Evolutionary conservation across 306 rosid species (phyloP), one percentile per base, ranked within the genome.

Genomic region (Begonia peltatifolia): DNA sequence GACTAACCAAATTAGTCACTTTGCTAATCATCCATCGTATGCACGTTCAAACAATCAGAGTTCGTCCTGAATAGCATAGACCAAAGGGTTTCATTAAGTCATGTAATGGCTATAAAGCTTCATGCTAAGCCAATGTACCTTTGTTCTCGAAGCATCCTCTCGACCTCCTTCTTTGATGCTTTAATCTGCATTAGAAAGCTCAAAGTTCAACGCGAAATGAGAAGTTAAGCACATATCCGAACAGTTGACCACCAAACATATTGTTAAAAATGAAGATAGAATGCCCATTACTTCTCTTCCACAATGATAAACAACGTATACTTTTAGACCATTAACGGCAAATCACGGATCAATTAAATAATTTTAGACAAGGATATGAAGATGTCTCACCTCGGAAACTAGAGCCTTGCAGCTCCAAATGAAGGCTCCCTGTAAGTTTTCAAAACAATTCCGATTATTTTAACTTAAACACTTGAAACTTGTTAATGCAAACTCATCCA

Each of bases 341-440:
- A 2, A 20, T 20, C 23, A 20, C 23, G 0, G 1, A 30, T 30
- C 38, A 51, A 7, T 58, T 14, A 23, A 16, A 35, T 9, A 10
- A 23, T 25, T 25, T 25, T 25, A 25, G 35, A 25, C 6, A 6
- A 25, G 2, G 6, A 1, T 25, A 25, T 0, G 35, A 25, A 3
- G 6, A 25, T 25, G 72, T 52, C 79, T 79, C 71, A 89, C 97
- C 95, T 85, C 95, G 50, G 85, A 70, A 52, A 89, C 67, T 71
- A 89, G 69, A 50, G 97, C 83, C 63, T 89, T 85, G 74, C 90
- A 76, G 69, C 83, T 89, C 97, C 97, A 89, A 68, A 89, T 73
- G 74, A 66, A 80, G 68, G 97, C 97, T 66, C 97, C 97, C 95
- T 89, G 84, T 56, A 78, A 65, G 42, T 36, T 14, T 48, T 38